Base-by-base conservation (phyloP, 1,284 basidiomycete genomes). In the Trichosporon sp. region DNA sequence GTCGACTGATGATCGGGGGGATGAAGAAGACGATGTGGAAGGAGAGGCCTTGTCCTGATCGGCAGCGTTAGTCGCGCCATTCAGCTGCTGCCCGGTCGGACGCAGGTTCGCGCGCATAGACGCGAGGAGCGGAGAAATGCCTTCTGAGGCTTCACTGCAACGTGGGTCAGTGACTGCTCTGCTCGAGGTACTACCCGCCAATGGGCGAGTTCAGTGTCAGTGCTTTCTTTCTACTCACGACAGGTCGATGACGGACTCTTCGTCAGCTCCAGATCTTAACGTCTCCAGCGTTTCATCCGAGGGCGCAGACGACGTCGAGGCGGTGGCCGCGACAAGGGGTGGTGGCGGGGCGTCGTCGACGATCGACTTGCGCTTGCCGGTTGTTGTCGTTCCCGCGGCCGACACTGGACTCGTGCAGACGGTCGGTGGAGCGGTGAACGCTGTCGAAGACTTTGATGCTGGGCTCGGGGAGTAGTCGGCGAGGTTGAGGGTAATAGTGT, bases 401-500 rank as follows among this genome's bases (percentile, higher is more conserved):
- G 56, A 58, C 9, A 44, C 29, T 16, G 58, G 36, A 25, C 58
- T 54, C 27, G 49, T 54, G 49, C 49, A 54, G 16, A 54, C 49
- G 25, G 49, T 57, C 8, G 56, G 31, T 23, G 56, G 56, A 7
- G 32, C 31, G 14, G 49, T 54, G 27, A 54, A 54, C 14, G 49
- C 27, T 27, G 25, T 31, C 14, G 49, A 54, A 3, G 49, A 21
- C 27, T 29, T 27, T 31, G 46, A 16, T 14, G 49, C 10, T 7
- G 49, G 49, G 49, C 49, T 29, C 27, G 64, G 56, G 13, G 72
- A 71, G 68, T 78, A 79, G 29, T 77, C 74, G 14, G 70, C 70
- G 32, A 79, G 69, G 61, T 79, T 79, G 54, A 79, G 65, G 7
- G 77, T 74, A 63, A 79, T 75, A 27, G 75, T 77, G 58, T 75